These are phyloP conservation scores for Pyrus pyrifolia DNA, from an alignment of 306 rosid genomes.

Conservation along the genomic window DNA sequence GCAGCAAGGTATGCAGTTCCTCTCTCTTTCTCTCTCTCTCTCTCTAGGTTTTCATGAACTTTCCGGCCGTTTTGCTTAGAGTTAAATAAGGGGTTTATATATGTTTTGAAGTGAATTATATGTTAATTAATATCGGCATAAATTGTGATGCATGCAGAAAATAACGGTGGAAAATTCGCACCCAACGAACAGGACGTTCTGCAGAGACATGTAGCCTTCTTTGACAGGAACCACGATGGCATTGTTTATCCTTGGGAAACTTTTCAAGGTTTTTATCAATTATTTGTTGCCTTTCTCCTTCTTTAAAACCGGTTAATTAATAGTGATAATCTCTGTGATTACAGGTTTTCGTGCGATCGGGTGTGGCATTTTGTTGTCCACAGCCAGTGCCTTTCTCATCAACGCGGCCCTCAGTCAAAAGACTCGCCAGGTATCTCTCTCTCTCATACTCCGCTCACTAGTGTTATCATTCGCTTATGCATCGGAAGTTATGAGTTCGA, in stretches of 20 bases:
- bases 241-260: constrained; percentile 83
- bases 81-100: background rate
- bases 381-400: constrained; percentile 34
- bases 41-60: background rate
- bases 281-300: background rate
- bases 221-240: constrained; percentile 65
- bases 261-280: constrained; percentile 41
- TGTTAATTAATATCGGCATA: background rate
- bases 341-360: constrained; percentile 83
- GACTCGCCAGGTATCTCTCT: constrained; percentile 55
- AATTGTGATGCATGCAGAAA: background rate
- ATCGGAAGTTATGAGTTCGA: no score
- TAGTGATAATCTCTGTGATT: background rate
- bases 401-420: constrained; percentile 47
- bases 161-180: constrained; percentile 11
- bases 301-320: background rate
- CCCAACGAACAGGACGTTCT: constrained; percentile 39
- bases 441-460: background rate
- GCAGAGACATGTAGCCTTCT: constrained; percentile 68
- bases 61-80: background rate
- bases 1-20: background rate
- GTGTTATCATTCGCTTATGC: no score
- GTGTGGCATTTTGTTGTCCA: constrained; percentile 36
- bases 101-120: background rate
- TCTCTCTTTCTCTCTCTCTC: background rate